A percentile compares a stretch with the other conserved stretches of the same genome.
phyloP scores from a whole-genome alignment of 768 basidiomycete genomes.

The Albatrellus ellisii region DNA sequence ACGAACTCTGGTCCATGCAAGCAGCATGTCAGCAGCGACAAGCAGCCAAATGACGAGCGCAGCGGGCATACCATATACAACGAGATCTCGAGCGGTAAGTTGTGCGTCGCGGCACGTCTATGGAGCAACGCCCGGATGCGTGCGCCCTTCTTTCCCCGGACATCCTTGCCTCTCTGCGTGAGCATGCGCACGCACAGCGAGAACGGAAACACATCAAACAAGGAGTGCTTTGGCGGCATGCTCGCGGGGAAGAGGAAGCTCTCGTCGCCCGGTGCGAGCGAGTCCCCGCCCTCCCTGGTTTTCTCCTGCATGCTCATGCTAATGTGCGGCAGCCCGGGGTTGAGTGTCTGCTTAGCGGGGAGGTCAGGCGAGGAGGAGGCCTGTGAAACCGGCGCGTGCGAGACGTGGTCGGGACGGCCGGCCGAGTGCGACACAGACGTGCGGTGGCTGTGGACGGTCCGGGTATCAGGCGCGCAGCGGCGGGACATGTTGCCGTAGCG shows the following conservation, averaged over 20 bases:
- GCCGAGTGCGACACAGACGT: neutral
- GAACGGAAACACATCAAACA: conserved; percentile 61
- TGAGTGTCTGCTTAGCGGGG: conserved; percentile 4
- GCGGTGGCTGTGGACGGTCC: neutral
- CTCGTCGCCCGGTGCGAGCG: conserved; percentile 26
- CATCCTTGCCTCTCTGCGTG: conserved; percentile 30
- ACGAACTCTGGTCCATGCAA: conserved; percentile 45
- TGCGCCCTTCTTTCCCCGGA: conserved; percentile 54
- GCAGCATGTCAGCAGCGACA: conserved; percentile 4
- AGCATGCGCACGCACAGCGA: conserved; percentile 39
- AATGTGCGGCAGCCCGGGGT: conserved; percentile 4
- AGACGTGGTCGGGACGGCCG: neutral
- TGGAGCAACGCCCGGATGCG: conserved; percentile 36
- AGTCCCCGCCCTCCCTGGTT: conserved; percentile 12
- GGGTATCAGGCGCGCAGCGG: neutral
- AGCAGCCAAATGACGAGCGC: neutral
- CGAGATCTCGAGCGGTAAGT: conserved; percentile 57
- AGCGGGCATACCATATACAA: conserved; percentile 46
- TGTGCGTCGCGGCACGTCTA: conserved; percentile 32
- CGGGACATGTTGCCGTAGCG: neutral
- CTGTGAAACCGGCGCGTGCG: neutral
- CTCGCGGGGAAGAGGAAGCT: conserved; percentile 35
- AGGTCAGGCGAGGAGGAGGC: conserved; percentile 6
- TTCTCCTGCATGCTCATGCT: too few species aligned
- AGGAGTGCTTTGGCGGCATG: conserved; percentile 43